These are phyloP conservation scores for Iris pallida DNA, from an alignment of 116 monocot species.

Conservation along the genomic window DNA sequence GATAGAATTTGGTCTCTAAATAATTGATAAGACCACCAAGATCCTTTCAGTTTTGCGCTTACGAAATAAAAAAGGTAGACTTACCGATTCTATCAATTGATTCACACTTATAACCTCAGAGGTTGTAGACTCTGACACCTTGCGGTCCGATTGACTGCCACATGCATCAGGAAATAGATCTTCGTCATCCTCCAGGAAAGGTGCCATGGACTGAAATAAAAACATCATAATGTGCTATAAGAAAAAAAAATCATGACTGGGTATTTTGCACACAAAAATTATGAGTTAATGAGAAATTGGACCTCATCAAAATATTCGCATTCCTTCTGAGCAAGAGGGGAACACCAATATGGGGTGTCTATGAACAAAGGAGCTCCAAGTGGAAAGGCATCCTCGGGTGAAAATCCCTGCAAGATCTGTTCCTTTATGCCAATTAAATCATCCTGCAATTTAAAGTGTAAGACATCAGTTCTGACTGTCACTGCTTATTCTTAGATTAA, in stretches of 20 bases:
- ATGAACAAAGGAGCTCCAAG: constrained; percentile 64
- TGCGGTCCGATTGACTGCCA: constrained; percentile 49
- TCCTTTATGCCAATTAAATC: constrained; percentile 52
- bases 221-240: not conserved
- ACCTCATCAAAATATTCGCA: constrained; percentile 58
- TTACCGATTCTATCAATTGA: constrained; percentile 88
- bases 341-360: constrained; percentile 56
- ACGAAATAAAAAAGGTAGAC: constrained; percentile 7
- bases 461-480: not conserved
- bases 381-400: constrained; percentile 69
- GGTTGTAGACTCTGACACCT: constrained; percentile 51
- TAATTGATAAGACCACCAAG: not conserved
- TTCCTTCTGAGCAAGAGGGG: constrained; percentile 44
- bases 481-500: not conserved
- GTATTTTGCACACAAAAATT: not conserved
- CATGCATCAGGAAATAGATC: constrained; percentile 26
- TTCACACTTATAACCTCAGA: constrained; percentile 69
- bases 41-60: not conserved
- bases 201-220: constrained; percentile 43
- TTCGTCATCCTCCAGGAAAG: constrained; percentile 58
- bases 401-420: constrained; percentile 67
- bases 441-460: constrained; percentile 36
- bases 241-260: not conserved
- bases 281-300: not conserved
- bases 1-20: not conserved